Conservation (phyloP, 2,329 filamentous ascomycete species). For the Xylariaceae sp. region DNA sequence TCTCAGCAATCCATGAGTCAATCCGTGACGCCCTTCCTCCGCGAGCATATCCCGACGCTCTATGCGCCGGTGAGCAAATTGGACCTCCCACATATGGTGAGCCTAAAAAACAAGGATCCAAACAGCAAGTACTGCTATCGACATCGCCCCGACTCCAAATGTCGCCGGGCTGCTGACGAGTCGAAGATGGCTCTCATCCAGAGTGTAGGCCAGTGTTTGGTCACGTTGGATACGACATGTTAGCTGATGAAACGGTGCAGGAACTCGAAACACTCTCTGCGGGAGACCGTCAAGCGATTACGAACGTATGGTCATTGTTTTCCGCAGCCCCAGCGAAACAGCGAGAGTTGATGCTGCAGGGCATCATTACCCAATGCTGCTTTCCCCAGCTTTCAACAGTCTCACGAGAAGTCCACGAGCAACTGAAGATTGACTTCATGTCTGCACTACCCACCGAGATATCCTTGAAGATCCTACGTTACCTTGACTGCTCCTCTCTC, state of each 20-base stretch:
- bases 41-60: slow-evolving; percentile 81
- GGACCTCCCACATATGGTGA: slow-evolving; percentile 38
- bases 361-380: slow-evolving; percentile 93
- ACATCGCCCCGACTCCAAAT: slow-evolving; percentile 90
- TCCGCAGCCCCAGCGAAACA: slow-evolving; percentile 92
- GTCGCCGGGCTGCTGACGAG: slow-evolving; percentile 86
- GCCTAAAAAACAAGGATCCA: slow-evolving; percentile 44
- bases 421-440: slow-evolving; percentile 96
- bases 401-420: slow-evolving; percentile 82
- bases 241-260: slow-evolving; percentile 36
- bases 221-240: background rate
- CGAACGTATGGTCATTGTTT: slow-evolving; percentile 96
- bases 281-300: slow-evolving; percentile 89
- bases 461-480: slow-evolving; percentile 87
- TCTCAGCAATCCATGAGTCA: slow-evolving; percentile 64
- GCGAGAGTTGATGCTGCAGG: slow-evolving; percentile 91
- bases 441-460: slow-evolving; percentile 83
- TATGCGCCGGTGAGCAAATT: slow-evolving; percentile 73
- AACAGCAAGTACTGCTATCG: slow-evolving; percentile 96
- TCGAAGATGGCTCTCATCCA: slow-evolving; percentile 94
- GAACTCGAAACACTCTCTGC: slow-evolving; percentile 77
- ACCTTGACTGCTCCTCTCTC: slow-evolving; percentile 86
- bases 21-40: slow-evolving; percentile 81
- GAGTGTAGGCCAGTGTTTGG: slow-evolving; percentile 52
- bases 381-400: slow-evolving; percentile 95